These are phyloP conservation scores for Rhododendron henanense DNA, from an alignment of 148 eudicot genomes.

Conservation along the genomic window DNA sequence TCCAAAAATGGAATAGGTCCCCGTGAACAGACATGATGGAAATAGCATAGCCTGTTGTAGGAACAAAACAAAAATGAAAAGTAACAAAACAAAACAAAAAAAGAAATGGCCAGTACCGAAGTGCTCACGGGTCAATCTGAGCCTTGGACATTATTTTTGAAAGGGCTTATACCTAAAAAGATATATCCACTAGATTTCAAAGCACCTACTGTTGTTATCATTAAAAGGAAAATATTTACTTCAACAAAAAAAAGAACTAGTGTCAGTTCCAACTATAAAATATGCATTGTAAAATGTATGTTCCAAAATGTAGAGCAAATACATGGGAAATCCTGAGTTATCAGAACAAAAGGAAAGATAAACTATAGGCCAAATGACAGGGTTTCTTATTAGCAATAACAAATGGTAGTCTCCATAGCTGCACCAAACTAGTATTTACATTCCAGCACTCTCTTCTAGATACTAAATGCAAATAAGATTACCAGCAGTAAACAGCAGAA, in stretches of 20 bases:
- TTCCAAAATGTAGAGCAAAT: not conserved
- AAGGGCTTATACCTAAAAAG: not conserved
- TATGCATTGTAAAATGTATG: not conserved
- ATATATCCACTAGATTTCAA: not conserved
- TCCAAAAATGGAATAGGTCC: too few species aligned
- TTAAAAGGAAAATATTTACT: not conserved
- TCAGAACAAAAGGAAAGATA: not conserved
- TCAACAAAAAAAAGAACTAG: not conserved
- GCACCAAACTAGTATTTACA: not conserved
- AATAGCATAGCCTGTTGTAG: too few species aligned
- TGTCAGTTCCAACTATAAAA: not conserved
- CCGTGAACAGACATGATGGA: too few species aligned
- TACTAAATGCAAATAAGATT: not conserved
- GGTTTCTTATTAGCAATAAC: too few species aligned
- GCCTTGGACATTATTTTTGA: not conserved
- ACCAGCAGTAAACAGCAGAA: not conserved
- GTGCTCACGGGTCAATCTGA: not conserved
- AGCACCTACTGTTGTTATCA: not conserved
- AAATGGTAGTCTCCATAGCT: not conserved
- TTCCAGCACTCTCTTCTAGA: not conserved
- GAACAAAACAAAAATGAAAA: too few species aligned
- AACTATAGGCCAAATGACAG: not conserved
- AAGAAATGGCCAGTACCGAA: too few species aligned
- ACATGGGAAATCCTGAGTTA: not conserved
- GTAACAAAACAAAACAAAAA: too few species aligned